A percentile compares a stretch with the other conserved stretches of the same genome.
These are phyloP conservation scores for Pythium scleroteichum DNA, from an alignment of 352 stramenopile species.

Conservation along the genomic window DNA sequence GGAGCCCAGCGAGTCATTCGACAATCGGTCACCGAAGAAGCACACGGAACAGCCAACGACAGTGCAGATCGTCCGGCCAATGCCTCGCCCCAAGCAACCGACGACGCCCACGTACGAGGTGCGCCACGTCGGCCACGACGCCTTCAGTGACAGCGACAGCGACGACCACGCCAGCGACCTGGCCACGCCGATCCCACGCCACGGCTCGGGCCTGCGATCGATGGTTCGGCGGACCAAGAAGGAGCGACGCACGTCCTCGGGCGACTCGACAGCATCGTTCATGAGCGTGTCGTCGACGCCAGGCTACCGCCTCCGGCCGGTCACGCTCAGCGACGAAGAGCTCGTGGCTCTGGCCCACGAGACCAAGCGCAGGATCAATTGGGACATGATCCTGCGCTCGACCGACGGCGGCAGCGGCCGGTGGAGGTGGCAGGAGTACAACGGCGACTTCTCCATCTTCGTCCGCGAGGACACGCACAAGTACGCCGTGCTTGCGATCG, in stretches of 20 bases:
- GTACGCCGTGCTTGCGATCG: constrained; percentile 25
- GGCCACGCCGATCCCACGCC: not conserved
- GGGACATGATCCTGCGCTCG: constrained; percentile 19
- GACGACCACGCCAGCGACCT: not conserved
- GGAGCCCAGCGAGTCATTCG: not conserved
- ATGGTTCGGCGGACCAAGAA: not conserved
- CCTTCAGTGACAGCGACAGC: constrained; percentile 1
- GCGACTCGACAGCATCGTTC: constrained; percentile 18
- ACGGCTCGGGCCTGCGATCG: not conserved
- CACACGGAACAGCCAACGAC: not conserved
- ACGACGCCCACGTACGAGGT: constrained; percentile 7
- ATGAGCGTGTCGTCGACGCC: constrained; percentile 14
- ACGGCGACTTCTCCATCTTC: constrained; percentile 27
- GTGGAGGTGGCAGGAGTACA: constrained; percentile 30
- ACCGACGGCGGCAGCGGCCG: not conserved
- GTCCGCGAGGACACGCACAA: constrained; percentile 11
- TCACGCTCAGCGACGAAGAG: constrained; percentile 23
- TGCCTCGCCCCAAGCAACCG: not conserved
- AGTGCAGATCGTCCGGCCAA: not conserved
- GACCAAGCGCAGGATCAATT: constrained; percentile 23
- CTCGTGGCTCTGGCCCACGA: constrained; percentile 15
- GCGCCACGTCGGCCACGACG: not conserved
- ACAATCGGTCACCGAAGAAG: not conserved
- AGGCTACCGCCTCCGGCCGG: constrained; percentile 12
- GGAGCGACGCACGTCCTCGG: constrained; percentile 15